phyloP scores from a whole-genome alignment of 2,329 filamentous ascomycete species.

The Diaporthe amygdali region DNA sequence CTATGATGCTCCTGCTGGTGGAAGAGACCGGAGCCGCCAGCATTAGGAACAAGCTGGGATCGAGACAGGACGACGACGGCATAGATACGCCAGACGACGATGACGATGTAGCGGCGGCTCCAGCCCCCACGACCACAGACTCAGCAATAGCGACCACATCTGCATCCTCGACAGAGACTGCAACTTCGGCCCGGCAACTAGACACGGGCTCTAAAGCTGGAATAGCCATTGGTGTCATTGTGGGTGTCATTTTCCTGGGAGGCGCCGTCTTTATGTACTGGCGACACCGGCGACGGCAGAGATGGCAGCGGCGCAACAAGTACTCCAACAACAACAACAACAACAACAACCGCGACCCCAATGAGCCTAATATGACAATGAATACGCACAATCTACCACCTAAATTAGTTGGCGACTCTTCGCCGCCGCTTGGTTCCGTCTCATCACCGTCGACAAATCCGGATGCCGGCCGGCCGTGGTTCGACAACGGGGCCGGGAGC shows the following conservation, averaged over 20 bases:
- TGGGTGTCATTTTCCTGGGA: not conserved
- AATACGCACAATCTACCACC: not conserved
- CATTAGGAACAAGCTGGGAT: not conserved
- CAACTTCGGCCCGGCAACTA: not conserved
- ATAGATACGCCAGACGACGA: conserved; percentile 9
- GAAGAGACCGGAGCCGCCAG: not conserved
- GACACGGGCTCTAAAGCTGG: not conserved
- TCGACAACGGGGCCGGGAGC: conserved; percentile 7
- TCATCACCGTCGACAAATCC: not conserved
- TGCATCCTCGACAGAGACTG: not conserved
- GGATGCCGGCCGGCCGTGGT: not conserved
- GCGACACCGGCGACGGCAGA: not conserved
- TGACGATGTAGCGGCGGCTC: not conserved
- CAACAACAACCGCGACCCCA: not conserved
- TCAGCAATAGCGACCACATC: not conserved
- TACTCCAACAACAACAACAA: not conserved
- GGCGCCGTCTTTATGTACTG: conserved; percentile 3
- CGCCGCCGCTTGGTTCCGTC: not conserved
- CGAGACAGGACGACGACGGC: not conserved
- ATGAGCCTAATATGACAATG: not conserved
- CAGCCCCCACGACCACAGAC: not conserved
- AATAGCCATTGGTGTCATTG: conserved; percentile 11
- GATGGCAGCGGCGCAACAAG: not conserved
- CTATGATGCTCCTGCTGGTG: not conserved
- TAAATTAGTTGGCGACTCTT: not conserved